Conservation (phyloP, 176 grass and related monocot species). For the Aegilops bicornis region DNA sequence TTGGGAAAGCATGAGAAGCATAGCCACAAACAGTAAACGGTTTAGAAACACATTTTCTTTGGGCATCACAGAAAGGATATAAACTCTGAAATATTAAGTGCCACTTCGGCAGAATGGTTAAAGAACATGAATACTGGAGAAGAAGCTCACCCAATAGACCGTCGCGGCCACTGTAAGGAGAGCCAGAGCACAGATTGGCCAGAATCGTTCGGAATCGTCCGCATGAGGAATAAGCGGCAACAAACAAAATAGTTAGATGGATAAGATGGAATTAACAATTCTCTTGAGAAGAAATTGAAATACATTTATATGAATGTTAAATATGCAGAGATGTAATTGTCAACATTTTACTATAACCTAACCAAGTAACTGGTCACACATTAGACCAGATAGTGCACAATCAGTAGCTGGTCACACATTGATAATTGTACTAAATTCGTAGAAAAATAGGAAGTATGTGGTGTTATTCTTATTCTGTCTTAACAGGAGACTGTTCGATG, state of each 20-base stretch:
- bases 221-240: no score
- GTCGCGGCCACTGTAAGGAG: no score
- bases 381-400: neutral
- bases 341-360: neutral
- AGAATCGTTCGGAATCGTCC: no score
- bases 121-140: no score
- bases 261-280: neutral
- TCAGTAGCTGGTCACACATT: neutral
- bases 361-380: neutral
- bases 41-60: no score
- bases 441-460: neutral
- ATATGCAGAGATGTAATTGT: neutral
- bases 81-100: no score
- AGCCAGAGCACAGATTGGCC: no score
- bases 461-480: neutral
- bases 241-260: neutral
- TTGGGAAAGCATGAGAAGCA: no score
- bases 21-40: no score
- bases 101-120: no score
- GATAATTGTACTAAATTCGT: neutral
- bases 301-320: neutral
- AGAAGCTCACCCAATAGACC: no score
- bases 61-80: no score
- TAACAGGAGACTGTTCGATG: constrained; percentile 11
- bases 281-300: neutral